Evolutionary conservation across 2,329 filamentous ascomycete species (phyloP).

Genomic region (Verticillium zaregamsianum): DNA sequence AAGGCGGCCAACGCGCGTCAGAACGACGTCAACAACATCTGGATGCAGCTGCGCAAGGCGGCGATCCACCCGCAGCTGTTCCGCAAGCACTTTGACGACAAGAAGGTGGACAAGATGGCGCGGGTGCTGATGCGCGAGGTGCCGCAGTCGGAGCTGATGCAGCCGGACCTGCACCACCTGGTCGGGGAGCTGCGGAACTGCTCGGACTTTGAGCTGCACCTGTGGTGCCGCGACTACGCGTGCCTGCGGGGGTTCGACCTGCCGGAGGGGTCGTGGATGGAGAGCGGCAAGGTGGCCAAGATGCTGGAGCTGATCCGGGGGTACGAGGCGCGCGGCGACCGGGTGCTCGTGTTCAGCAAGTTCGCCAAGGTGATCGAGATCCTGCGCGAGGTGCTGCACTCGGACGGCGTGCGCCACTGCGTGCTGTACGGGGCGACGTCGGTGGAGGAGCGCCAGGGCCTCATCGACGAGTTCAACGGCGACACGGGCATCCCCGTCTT

Average conservation of each 20-base stretch:
- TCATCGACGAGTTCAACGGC: constrained; percentile 82
- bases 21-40: constrained; percentile 62
- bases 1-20: constrained; percentile 39
- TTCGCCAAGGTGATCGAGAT: constrained; percentile 92
- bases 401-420: constrained; percentile 69
- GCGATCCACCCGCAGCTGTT: constrained; percentile 90
- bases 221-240: constrained; percentile 59
- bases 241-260: constrained; percentile 53
- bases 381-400: constrained; percentile 74
- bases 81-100: constrained; percentile 73
- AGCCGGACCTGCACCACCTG: constrained; percentile 48
- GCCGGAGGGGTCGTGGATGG: constrained; percentile 47
- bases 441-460: constrained; percentile 76
- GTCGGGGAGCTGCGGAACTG: constrained; percentile 51
- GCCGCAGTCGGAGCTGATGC: constrained; percentile 47
- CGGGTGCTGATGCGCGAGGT: constrained; percentile 71
- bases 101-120: constrained; percentile 71
- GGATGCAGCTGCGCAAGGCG: constrained; percentile 90
- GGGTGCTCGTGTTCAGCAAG: constrained; percentile 86
- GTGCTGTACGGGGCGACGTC: constrained; percentile 83
- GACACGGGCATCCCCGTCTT: constrained; percentile 81
- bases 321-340: constrained; percentile 78
- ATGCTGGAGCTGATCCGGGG: constrained; percentile 68
- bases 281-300: constrained; percentile 79
- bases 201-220: constrained; percentile 62